Percentiles rank a stretch among this genome's conserved stretches.
These are phyloP conservation scores for Aspergillus bertholletiae DNA, from an alignment of 495 filamentous ascomycete species.

Conservation along the genomic window DNA sequence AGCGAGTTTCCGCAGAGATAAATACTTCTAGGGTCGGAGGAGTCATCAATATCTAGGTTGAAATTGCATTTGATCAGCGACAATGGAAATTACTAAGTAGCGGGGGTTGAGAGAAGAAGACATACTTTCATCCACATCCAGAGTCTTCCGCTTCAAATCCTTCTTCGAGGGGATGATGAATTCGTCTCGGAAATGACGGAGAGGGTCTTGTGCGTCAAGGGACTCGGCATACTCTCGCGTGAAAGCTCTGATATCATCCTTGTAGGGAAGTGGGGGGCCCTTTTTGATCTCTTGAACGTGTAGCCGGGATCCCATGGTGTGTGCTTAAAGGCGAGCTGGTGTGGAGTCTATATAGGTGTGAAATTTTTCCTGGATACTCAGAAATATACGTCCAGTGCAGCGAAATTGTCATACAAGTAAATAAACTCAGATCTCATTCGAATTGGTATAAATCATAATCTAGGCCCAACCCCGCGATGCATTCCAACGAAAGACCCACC, in stretches of 20 bases:
- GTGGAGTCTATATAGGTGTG: neutral
- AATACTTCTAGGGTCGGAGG: constrained; percentile 50
- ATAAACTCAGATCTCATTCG: too few relatives aligned
- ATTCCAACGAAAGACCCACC: too few relatives aligned
- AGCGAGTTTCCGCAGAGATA: constrained; percentile 98
- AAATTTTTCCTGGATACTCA: too few relatives aligned
- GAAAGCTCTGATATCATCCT: constrained; percentile 38
- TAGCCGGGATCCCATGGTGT: constrained; percentile 15
- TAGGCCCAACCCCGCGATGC: too few relatives aligned
- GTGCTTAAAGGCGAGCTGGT: neutral
- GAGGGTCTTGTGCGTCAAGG: constrained; percentile 66
- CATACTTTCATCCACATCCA: constrained; percentile 41
- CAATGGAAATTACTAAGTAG: neutral
- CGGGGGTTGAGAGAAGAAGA: constrained; percentile 6
- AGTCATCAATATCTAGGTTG: constrained; percentile 31
- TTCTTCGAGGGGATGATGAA: constrained; percentile 82
- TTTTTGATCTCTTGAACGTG: constrained; percentile 27
- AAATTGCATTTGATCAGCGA: constrained; percentile 1
- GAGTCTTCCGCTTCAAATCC: constrained; percentile 65
- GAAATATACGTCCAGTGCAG: too few relatives aligned
- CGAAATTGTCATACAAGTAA: too few relatives aligned
- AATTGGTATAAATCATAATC: too few relatives aligned
- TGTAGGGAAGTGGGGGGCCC: constrained; percentile 31
- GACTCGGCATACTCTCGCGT: constrained; percentile 55
- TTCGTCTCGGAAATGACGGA: constrained; percentile 65